These are phyloP conservation scores for Ceratocystis ficicola DNA, from an alignment of 2,329 filamentous ascomycete genomes.

Conservation along the genomic window DNA sequence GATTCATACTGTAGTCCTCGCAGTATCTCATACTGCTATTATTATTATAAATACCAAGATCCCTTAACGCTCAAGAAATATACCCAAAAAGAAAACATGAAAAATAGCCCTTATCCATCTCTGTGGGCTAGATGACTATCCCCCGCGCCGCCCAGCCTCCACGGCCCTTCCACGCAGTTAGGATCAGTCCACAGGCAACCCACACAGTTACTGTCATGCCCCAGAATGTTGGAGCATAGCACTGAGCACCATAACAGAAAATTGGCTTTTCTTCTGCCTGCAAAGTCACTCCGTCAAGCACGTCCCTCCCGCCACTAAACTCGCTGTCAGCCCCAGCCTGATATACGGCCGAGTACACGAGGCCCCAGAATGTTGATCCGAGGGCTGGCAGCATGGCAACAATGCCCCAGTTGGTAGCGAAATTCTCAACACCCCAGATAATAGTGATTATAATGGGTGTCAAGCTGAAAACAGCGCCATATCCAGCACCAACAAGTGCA, in stretches of 20 bases:
- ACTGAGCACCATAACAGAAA: constrained; percentile 69
- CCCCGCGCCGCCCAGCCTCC: constrained; percentile 65
- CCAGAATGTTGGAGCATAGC: constrained; percentile 77
- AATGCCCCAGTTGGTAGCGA: constrained; percentile 95
- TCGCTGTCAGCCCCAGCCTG: constrained; percentile 48
- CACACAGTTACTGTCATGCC: constrained; percentile 71
- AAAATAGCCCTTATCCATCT: not conserved
- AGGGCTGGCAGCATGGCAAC: constrained; percentile 82
- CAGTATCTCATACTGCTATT: not conserved
- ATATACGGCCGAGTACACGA: constrained; percentile 76
- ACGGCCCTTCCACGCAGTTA: constrained; percentile 70
- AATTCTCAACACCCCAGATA: constrained; percentile 97
- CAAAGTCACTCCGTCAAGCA: not conserved
- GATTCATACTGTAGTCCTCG: not conserved
- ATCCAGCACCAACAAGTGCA: constrained; percentile 73
- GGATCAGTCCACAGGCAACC: constrained; percentile 58
- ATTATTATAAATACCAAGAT: not conserved
- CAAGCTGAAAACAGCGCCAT: constrained; percentile 81
- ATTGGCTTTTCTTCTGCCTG: constrained; percentile 34
- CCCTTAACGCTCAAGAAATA: not conserved
- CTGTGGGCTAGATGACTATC: constrained; percentile 44
- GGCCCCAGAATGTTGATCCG: constrained; percentile 79
- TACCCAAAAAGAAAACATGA: not conserved
- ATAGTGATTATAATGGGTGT: constrained; percentile 90
- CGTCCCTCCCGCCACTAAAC: constrained; percentile 25